Evolutionary conservation across 371 early-diverging fungal species (phyloP), one percentile per base, ranked within the genome.

Genomic region (Mucor racemosus): DNA sequence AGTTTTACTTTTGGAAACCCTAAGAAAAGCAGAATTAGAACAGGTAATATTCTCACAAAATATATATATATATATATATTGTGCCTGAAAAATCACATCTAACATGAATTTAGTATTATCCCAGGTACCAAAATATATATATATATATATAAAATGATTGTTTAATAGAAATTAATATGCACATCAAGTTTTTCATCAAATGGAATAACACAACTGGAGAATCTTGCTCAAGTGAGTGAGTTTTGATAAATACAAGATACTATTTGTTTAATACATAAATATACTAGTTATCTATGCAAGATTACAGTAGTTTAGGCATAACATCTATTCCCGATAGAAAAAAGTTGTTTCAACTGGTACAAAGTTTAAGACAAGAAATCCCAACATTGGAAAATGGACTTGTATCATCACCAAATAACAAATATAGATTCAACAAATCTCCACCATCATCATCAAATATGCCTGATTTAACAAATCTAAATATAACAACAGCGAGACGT

Each of bases 291-390:
- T 89, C 89, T 40, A 90, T 93, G 90, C 89, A 89, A 71, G 92
- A 92, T 77, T 93, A 91, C 66, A 82, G 78, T 60, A 73, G 84
- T 15, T 75, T 92, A 50, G 93, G 93, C 15, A 89, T 93, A 14
- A 85, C 84, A 48, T 79, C 85, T 39, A 88, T 89, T 84, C 88
- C 90, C 44, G 93, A 93, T 71, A 75, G 93, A 56, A 91, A 92
- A 62, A 75, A 86, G 71, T 77, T 80, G 58, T 91, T 91, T 70
- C 74, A 74, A 70, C 84, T 93, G 35, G 90, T 91, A 42, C 73
- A 76, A 56, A 73, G 65, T 15, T 46, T 75, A 53, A 46, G 75
- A 15, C 75, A 75, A 41, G 75, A 75, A 61, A 68, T 74, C 14
- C 74, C 77, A 14, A 74, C 72, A 48, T 53, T 74, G 19, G 75